phyloP scores from a whole-genome alignment of 192 early-diverging fungal species.

The Gryganskiella cystojenkinii region DNA sequence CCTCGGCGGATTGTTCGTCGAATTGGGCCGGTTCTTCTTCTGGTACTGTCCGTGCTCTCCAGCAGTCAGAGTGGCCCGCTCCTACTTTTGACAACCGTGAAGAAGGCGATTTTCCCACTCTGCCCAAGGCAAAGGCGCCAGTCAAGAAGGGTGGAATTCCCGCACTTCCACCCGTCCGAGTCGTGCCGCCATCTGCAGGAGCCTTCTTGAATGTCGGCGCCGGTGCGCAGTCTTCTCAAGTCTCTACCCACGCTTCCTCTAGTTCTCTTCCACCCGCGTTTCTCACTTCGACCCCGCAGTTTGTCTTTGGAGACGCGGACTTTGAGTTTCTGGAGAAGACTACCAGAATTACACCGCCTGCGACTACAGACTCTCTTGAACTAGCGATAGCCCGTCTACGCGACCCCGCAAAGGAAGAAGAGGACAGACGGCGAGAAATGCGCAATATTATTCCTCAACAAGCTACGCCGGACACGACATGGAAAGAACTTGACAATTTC shows the following conservation, averaged over 20 bases:
- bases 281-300: neutral
- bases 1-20: neutral
- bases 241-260: neutral
- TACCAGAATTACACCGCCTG: neutral
- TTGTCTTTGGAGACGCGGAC: slow-evolving; percentile 29
- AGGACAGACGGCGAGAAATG: slow-evolving; percentile 1
- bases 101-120: slow-evolving; percentile 26
- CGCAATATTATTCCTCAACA: slow-evolving; percentile 8
- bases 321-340: slow-evolving; percentile 15
- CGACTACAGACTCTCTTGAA: neutral
- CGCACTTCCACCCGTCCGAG: neutral
- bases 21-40: neutral
- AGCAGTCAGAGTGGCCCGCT: slow-evolving; percentile 24
- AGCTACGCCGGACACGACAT: neutral
- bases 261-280: neutral
- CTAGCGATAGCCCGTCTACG: slow-evolving; percentile 3
- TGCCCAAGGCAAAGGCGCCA: neutral
- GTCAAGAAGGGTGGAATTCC: slow-evolving; percentile 16
- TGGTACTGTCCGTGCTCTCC: neutral
- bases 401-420: slow-evolving; percentile 2
- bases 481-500: neutral
- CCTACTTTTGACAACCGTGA: slow-evolving; percentile 8
- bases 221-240: neutral
- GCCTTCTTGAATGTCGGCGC: no score
- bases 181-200: neutral